phyloP scores from a whole-genome alignment of 2,329 filamentous ascomycete genomes.

The Ophiostoma himal-ulmi region DNA sequence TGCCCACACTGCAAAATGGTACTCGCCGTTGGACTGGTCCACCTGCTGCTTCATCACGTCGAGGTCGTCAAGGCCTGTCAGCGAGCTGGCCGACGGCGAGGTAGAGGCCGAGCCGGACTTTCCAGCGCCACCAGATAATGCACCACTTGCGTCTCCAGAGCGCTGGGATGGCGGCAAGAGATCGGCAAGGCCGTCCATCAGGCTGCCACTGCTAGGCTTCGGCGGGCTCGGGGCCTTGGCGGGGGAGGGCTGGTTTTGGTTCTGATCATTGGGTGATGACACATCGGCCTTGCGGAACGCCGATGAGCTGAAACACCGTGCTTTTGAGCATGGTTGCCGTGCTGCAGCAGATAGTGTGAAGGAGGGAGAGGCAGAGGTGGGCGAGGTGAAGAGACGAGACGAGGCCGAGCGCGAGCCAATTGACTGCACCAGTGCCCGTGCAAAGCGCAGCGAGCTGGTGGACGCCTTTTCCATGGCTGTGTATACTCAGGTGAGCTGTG shows the following conservation, averaged over 20 bases:
- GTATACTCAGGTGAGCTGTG: no score
- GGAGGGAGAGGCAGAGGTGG: conserved; percentile 2
- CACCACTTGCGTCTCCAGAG: neutral
- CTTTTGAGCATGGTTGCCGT: conserved; percentile 13
- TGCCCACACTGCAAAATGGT: conserved; percentile 80
- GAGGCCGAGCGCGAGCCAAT: conserved; percentile 25
- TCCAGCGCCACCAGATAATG: neutral
- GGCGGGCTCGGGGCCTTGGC: neutral
- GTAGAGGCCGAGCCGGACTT: neutral
- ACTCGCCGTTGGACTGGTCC: conserved; percentile 45
- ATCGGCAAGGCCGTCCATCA: conserved; percentile 26
- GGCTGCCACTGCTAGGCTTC: conserved; percentile 18
- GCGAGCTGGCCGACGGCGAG: neutral
- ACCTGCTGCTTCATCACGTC: conserved; percentile 26
- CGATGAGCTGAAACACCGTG: conserved; percentile 21
- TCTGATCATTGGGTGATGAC: conserved; percentile 9
- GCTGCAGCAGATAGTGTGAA: conserved; percentile 11
- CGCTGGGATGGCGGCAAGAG: conserved; percentile 20
- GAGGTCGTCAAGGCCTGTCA: conserved; percentile 21
- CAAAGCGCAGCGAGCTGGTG: conserved; percentile 39
- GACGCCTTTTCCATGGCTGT: conserved; percentile 41
- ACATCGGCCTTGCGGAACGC: conserved; percentile 12
- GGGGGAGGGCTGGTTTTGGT: neutral
- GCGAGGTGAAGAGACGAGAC: conserved; percentile 3
- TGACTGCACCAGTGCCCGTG: conserved; percentile 37